A percentile compares a stretch with the other conserved stretches of the same genome.
phyloP scores from a whole-genome alignment of 2,329 filamentous ascomycete genomes.

The Lecanoromycetidae sp. region DNA sequence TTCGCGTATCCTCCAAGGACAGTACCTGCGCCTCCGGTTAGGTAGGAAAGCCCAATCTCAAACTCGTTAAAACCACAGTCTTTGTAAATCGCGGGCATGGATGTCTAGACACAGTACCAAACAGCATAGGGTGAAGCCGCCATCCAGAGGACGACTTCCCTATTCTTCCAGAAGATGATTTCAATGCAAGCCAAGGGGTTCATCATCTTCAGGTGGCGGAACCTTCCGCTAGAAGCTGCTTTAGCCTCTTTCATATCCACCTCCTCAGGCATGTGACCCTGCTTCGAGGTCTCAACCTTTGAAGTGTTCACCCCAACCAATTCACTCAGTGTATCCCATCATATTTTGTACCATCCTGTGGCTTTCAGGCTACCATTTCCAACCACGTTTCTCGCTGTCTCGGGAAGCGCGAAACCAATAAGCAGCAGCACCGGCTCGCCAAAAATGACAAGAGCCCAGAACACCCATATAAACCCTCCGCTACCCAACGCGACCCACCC shows the following conservation, averaged over 20 bases:
- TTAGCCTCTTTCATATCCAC: background rate
- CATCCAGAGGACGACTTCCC: slow-evolving; percentile 1
- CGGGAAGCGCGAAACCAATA: slow-evolving; percentile 13
- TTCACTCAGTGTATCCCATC: background rate
- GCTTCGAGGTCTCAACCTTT: too few species aligned
- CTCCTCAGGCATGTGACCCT: background rate
- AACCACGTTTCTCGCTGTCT: slow-evolving; percentile 19
- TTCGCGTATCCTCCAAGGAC: slow-evolving; percentile 8
- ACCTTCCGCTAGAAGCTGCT: background rate
- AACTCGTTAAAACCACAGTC: slow-evolving; percentile 10
- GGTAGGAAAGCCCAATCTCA: slow-evolving; percentile 8
- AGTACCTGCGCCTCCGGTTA: slow-evolving; percentile 2
- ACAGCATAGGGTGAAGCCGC: slow-evolving; percentile 8
- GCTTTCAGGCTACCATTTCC: slow-evolving; percentile 15
- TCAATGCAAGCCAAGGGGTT: background rate
- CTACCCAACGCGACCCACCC: slow-evolving; percentile 18
- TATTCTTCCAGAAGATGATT: slow-evolving; percentile 19
- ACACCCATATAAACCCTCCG: slow-evolving; percentile 20
- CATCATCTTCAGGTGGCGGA: background rate
- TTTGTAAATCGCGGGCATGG: slow-evolving; percentile 10
- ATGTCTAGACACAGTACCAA: slow-evolving; percentile 9
- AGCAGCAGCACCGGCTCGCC: slow-evolving; percentile 8
- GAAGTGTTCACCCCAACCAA: background rate
- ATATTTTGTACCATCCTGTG: background rate
- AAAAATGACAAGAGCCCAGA: slow-evolving; percentile 21